These are phyloP conservation scores for Ormosia emarginata DNA, from an alignment of 306 rosid genomes.

Conservation along the genomic window DNA sequence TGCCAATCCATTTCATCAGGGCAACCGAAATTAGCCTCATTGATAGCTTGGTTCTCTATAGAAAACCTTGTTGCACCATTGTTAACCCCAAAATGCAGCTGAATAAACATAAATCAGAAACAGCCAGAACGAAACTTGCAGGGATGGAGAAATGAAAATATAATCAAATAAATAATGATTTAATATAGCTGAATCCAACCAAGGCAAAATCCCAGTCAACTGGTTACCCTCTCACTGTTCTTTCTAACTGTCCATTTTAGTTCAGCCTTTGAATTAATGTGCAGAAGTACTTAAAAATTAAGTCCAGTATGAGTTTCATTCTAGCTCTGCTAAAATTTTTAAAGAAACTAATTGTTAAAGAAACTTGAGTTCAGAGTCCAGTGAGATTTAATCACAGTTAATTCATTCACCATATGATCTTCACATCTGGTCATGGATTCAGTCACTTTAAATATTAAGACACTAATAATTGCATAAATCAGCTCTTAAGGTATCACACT, in stretches of 20 bases:
- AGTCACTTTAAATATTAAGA: background rate
- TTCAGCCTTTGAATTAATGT: background rate
- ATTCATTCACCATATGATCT: background rate
- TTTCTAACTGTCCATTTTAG: background rate
- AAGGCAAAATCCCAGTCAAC: background rate
- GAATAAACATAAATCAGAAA: constrained; percentile 16
- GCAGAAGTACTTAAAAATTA: background rate
- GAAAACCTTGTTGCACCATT: constrained; percentile 93
- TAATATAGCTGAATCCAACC: background rate
- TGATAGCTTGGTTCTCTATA: constrained; percentile 85
- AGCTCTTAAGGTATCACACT: background rate
- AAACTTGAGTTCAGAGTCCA: background rate
- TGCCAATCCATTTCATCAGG: constrained; percentile 99
- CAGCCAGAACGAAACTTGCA: background rate
- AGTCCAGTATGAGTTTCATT: background rate
- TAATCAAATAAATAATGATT: background rate
- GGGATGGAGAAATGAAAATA: background rate
- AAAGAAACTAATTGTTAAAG: background rate
- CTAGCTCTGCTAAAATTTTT: background rate
- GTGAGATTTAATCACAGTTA: background rate
- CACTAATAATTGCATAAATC: background rate
- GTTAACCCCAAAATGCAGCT: constrained; percentile 97
- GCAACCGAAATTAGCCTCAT: constrained; percentile 93
- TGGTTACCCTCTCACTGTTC: constrained; percentile 8
- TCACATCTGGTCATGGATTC: background rate